phyloP scores from a whole-genome alignment of 2,329 filamentous ascomycete genomes.

The Septoria linicola region DNA sequence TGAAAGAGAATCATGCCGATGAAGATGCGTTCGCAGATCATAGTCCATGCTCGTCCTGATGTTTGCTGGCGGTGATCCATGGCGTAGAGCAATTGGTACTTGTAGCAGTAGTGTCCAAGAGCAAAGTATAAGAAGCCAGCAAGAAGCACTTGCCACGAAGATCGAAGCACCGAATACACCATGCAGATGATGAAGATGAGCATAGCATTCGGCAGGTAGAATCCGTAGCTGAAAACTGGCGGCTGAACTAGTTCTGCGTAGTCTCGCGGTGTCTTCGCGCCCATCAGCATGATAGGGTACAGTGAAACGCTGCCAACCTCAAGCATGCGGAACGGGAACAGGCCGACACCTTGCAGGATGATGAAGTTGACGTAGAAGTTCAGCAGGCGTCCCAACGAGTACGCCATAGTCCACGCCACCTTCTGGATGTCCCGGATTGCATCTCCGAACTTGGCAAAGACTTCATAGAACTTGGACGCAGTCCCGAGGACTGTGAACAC shows the following conservation, averaged over 20 bases:
- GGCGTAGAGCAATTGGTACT: conserved; percentile 95
- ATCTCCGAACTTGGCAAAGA: conserved; percentile 62
- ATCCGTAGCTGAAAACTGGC: conserved; percentile 89
- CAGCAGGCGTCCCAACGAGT: conserved; percentile 70
- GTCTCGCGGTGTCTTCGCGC: conserved; percentile 85
- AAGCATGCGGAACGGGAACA: conserved; percentile 88
- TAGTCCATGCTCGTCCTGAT: conserved; percentile 90
- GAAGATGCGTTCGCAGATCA: conserved; percentile 91
- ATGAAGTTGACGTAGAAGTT: conserved; percentile 93
- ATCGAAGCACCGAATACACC: conserved; percentile 83
- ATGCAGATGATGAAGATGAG: conserved; percentile 93
- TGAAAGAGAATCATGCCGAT: conserved; percentile 87
- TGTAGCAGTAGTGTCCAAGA: conserved; percentile 86
- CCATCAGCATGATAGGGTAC: conserved; percentile 76
- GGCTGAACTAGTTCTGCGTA: conserved; percentile 79
- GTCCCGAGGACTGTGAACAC: conserved; percentile 88
- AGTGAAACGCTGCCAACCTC: conserved; percentile 83
- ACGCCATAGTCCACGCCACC: conserved; percentile 73
- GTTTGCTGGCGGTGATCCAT: conserved; percentile 97
- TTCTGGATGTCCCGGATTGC: conserved; percentile 75
- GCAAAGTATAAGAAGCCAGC: conserved; percentile 80
- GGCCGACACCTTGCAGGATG: conserved; percentile 86
- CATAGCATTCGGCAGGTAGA: conserved; percentile 88
- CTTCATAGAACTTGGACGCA: conserved; percentile 66
- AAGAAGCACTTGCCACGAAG: conserved; percentile 76